Base-by-base conservation (phyloP, 192 early-diverging fungal species). In the Phlyctochytrium bullatum region DNA sequence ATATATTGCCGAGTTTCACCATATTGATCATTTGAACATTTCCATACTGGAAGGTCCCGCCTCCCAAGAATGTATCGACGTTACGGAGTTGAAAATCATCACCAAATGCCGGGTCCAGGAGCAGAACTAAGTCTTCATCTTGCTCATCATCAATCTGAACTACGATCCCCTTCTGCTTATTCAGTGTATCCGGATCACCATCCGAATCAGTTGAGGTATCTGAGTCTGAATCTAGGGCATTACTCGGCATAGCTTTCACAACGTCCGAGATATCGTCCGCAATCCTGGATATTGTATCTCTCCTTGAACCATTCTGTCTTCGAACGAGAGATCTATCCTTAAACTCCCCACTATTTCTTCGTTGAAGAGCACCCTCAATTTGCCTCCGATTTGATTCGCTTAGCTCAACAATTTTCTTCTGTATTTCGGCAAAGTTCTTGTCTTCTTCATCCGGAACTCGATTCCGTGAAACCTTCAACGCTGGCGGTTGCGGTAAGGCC, bases 61-160 rank as follows among this genome's bases (percentile, higher is more conserved):
- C 23, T 1, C 63, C 33, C 10, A 66, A 30, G 32, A 61, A 25
- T 24, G 59, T 60, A 40, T 64, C 17, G 66, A 80, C 82, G 59
- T 85, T 92, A 70, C 82, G 85, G 2, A 92, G 69, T 36, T 81
- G 62, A 60, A 92, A 89, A 10, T 77, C 80, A 16, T 88, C 81
- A 1, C 85, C 80, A 58, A 82, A 88, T 23, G 73, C 71, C 27
- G 84, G 78, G 16, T 82, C 74, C 58, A 78, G 66, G 52, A 81
- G 56, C 16, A 81, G 57, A 14, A 83, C 77, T 32, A 83, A 74
- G 62, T 92, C 90, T 69, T 91, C 89, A 71, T 92, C 90, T 2
- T 86, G 85, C 50, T 91, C 90, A 61, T 92, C 90, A 62, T 92
- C 90, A 64, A 92, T 89, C 74, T 92, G 88, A 25, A 91, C 83